Conservation (phyloP, 2,329 filamentous ascomycete genomes). For the Trichoderma sp. region DNA sequence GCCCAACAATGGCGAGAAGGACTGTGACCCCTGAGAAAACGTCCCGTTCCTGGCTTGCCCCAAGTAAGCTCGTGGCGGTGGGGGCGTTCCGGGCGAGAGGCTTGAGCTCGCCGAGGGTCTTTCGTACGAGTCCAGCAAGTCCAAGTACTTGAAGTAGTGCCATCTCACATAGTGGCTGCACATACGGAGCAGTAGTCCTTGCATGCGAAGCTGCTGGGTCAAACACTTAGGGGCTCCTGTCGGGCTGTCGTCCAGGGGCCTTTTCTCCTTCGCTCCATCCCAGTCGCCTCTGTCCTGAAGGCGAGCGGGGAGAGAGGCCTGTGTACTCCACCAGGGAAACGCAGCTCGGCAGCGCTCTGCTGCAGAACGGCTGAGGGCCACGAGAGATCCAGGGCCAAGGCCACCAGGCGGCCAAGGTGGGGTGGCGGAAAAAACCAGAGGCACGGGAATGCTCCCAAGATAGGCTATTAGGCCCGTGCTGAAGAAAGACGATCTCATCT, state of each 20-base stretch:
- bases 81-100: conserved; percentile 20
- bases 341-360: conserved; percentile 16
- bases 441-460: conserved; percentile 24
- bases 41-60: conserved; percentile 21
- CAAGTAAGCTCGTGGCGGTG: conserved; percentile 26
- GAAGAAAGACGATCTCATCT: conserved; percentile 27
- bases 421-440: conserved; percentile 17
- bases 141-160: not conserved
- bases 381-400: not conserved
- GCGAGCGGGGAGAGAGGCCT: conserved; percentile 21
- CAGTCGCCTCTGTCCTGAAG: conserved; percentile 15
- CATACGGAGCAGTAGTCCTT: not conserved
- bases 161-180: not conserved
- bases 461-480: conserved; percentile 26
- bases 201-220: conserved; percentile 18
- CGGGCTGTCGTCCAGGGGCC: conserved; percentile 19
- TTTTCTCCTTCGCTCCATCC: conserved; percentile 17
- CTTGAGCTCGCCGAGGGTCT: conserved; percentile 19
- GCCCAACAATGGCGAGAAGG: conserved; percentile 18
- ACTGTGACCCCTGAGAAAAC: conserved; percentile 15
- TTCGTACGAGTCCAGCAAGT: conserved; percentile 10
- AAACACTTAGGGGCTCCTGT: conserved; percentile 24
- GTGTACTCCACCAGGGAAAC: not conserved
- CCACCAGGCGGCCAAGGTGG: conserved; percentile 15
- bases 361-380: conserved; percentile 12